Evolutionary conservation across 2,329 filamentous ascomycete species (phyloP).

Genomic region (Coniochaeta pulveracea): DNA sequence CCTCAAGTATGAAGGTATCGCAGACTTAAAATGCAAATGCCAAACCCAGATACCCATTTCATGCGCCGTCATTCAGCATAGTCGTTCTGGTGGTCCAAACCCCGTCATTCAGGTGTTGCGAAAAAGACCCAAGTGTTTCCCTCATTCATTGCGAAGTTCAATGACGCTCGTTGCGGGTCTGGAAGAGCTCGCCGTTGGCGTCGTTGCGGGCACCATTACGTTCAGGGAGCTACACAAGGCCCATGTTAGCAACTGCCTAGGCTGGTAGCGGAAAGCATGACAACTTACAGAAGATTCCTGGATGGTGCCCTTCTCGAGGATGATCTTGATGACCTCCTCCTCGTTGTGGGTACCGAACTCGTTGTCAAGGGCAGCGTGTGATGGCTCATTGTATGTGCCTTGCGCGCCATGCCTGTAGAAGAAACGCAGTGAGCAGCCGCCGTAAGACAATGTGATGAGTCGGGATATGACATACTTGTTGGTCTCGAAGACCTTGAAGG

Average conservation of each 20-base stretch:
- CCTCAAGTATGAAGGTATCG: too few relatives aligned
- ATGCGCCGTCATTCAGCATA: too few relatives aligned
- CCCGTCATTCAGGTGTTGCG: too few relatives aligned
- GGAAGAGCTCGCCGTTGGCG: constrained; percentile 23
- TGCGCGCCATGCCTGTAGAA: constrained; percentile 67
- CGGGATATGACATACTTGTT: constrained; percentile 59
- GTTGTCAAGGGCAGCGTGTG: constrained; percentile 62
- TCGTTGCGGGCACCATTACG: constrained; percentile 44
- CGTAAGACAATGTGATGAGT: background rate
- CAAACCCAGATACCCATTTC: too few relatives aligned
- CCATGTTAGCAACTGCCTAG: background rate
- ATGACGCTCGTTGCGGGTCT: too few relatives aligned
- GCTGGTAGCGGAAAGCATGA: background rate
- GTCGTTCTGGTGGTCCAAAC: too few relatives aligned
- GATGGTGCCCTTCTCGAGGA: constrained; percentile 63
- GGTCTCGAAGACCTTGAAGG: constrained; percentile 83
- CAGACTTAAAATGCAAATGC: too few relatives aligned
- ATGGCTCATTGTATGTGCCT: constrained; percentile 65
- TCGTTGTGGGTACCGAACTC: constrained; percentile 78
- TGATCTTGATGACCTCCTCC: constrained; percentile 72
- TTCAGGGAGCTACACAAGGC: constrained; percentile 31
- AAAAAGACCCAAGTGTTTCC: too few relatives aligned
- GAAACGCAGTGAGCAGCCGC: background rate
- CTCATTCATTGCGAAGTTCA: too few relatives aligned
- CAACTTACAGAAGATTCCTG: constrained; percentile 46